Evolutionary conservation across 257 asterid species (phyloP).

Genomic region (Forsythia suspensa): DNA sequence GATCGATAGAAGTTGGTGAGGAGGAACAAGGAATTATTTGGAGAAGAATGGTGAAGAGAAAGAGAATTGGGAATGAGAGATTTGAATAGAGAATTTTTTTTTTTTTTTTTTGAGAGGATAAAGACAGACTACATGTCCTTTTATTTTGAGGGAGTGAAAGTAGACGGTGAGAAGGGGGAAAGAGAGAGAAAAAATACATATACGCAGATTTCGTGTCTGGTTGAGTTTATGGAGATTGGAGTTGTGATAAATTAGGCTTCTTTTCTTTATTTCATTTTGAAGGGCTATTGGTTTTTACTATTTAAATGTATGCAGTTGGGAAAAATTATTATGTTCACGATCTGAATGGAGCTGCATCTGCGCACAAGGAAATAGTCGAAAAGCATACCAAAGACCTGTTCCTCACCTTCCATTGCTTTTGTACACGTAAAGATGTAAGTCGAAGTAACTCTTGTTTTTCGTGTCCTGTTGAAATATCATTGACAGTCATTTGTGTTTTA

Average conservation of each 20-base stretch:
- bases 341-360: conserved; percentile 29
- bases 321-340: conserved; percentile 27
- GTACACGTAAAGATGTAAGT: conserved; percentile 79
- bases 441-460: neutral
- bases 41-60: too few species aligned
- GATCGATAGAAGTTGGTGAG: too few species aligned
- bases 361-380: conserved; percentile 40
- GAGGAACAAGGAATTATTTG: too few species aligned
- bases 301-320: conserved; percentile 43
- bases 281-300: neutral
- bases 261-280: neutral
- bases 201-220: too few species aligned
- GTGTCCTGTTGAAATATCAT: neutral
- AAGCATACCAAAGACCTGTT: conserved; percentile 59
- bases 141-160: neutral
- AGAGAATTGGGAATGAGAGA: too few species aligned
- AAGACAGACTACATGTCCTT: too few species aligned
- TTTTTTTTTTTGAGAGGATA: too few species aligned
- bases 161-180: neutral
- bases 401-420: conserved; percentile 74
- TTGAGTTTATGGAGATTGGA: neutral
- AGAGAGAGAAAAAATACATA: too few species aligned
- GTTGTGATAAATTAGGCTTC: neutral
- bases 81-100: too few species aligned
- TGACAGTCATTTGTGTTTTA: neutral